A percentile compares a stretch with the other conserved stretches of the same genome.
These are phyloP conservation scores for Acacia pycnantha DNA, from an alignment of 331 rosid species.

Conservation along the genomic window DNA sequence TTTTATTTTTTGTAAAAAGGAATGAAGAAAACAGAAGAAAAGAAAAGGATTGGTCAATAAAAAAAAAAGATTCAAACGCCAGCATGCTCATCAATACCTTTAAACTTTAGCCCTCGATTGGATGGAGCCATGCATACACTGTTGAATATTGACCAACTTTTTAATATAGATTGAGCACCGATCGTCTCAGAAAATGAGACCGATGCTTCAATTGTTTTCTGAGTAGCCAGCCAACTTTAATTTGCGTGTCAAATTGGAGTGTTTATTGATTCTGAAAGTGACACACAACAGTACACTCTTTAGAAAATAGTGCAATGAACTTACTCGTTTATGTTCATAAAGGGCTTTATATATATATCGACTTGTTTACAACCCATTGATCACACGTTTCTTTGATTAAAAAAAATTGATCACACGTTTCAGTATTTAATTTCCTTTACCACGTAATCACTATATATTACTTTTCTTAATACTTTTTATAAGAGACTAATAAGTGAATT, in stretches of 20 bases:
- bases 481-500: too few relatives aligned
- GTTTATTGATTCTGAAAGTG: conserved; percentile 24
- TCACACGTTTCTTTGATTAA: too few relatives aligned
- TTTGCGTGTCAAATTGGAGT: conserved; percentile 52
- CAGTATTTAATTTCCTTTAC: conserved; percentile 2
- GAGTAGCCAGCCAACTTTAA: background rate
- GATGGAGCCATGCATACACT: background rate
- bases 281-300: conserved; percentile 10
- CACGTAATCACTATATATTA: background rate
- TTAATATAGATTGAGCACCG: background rate
- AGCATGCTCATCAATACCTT: background rate
- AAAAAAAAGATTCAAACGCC: background rate
- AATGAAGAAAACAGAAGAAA: background rate
- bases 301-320: conserved; percentile 17
- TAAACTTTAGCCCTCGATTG: background rate
- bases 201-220: background rate
- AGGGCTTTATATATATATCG: background rate
- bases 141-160: background rate
- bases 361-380: background rate
- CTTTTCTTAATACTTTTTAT: too few relatives aligned
- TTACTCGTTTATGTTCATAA: background rate
- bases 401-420: too few relatives aligned
- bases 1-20: background rate
- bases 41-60: background rate
- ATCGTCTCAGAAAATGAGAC: conserved; percentile 42